Evolutionary conservation across 106 monocot species (phyloP).

Genomic region (Allium sativum): DNA sequence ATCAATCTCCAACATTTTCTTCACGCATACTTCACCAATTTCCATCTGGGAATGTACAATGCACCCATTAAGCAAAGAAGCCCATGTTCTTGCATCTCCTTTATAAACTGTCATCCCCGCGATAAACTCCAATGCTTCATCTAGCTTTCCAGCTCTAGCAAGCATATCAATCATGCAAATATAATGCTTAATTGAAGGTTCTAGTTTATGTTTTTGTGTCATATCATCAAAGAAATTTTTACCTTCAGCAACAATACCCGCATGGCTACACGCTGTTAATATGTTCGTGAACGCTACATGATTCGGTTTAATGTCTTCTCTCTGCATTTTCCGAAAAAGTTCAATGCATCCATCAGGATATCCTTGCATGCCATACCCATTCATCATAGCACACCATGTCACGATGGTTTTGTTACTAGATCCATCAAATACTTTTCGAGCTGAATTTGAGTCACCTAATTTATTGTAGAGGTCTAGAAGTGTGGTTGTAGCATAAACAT

Average conservation of each 20-base stretch:
- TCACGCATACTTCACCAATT: conserved; percentile 41
- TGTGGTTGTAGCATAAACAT: conserved; percentile 42
- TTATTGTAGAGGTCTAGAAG: conserved; percentile 50
- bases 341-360: conserved; percentile 31
- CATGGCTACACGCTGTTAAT: conserved; percentile 47
- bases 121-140: conserved; percentile 56
- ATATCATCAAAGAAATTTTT: conserved; percentile 37
- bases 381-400: conserved; percentile 65
- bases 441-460: conserved; percentile 31
- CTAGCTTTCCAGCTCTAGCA: conserved; percentile 38
- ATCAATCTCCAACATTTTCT: conserved; percentile 42
- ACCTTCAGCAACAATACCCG: conserved; percentile 42
- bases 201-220: conserved; percentile 19
- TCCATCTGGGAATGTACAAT: conserved; percentile 40
- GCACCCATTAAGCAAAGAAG: conserved; percentile 51
- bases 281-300: conserved; percentile 44
- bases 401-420: conserved; percentile 26
- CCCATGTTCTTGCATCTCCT: conserved; percentile 31
- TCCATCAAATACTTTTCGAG: conserved; percentile 32
- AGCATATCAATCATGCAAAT: conserved; percentile 67
- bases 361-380: conserved; percentile 47
- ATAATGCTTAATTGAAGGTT: conserved; percentile 52
- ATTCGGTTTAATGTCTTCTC: conserved; percentile 31
- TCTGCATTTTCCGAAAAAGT: conserved; percentile 41
- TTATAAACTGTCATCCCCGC: conserved; percentile 32